Evolutionary conservation across 2,329 filamentous ascomycete genomes (phyloP).

Genomic region (Fusarium paranaense): DNA sequence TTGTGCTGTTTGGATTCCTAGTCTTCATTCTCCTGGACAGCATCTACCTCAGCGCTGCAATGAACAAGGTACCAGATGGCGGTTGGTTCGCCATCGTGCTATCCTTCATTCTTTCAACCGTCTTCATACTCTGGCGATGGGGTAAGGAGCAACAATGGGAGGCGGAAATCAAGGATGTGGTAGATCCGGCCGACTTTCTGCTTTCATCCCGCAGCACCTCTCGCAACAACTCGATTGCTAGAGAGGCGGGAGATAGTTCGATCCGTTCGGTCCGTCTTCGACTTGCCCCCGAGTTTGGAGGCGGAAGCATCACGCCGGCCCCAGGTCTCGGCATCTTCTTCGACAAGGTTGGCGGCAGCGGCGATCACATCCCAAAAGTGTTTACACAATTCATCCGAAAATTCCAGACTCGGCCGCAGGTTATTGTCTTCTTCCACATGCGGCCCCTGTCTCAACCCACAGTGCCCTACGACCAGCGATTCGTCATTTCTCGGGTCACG

Average conservation of each 20-base stretch:
- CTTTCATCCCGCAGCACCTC: conserved; percentile 41
- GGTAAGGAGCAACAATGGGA: conserved; percentile 83
- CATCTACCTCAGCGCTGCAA: conserved; percentile 74
- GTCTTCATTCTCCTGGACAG: conserved; percentile 75
- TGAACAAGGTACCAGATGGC: conserved; percentile 79
- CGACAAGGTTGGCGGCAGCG: conserved; percentile 78
- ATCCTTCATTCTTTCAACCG: conserved; percentile 67
- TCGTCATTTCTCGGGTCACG: conserved; percentile 56
- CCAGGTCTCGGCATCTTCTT: conserved; percentile 79
- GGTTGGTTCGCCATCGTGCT: conserved; percentile 83
- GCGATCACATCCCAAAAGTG: conserved; percentile 55
- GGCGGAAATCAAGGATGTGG: conserved; percentile 72
- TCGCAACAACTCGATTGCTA: conserved; percentile 39
- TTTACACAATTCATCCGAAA: conserved; percentile 81
- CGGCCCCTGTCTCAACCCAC: conserved; percentile 71
- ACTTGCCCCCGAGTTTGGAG: conserved; percentile 55
- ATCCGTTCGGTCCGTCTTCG: conserved; percentile 37
- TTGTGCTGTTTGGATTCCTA: conserved; percentile 73
- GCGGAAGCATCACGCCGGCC: conserved; percentile 58
- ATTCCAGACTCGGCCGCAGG: conserved; percentile 73
- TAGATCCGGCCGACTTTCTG: conserved; percentile 58
- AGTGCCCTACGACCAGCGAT: conserved; percentile 61
- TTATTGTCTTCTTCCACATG: conserved; percentile 81
- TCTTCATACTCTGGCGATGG: conserved; percentile 82
- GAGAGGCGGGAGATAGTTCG: conserved; percentile 27